phyloP scores from a whole-genome alignment of 2,329 filamentous ascomycete genomes.

The Amphichorda felina region DNA sequence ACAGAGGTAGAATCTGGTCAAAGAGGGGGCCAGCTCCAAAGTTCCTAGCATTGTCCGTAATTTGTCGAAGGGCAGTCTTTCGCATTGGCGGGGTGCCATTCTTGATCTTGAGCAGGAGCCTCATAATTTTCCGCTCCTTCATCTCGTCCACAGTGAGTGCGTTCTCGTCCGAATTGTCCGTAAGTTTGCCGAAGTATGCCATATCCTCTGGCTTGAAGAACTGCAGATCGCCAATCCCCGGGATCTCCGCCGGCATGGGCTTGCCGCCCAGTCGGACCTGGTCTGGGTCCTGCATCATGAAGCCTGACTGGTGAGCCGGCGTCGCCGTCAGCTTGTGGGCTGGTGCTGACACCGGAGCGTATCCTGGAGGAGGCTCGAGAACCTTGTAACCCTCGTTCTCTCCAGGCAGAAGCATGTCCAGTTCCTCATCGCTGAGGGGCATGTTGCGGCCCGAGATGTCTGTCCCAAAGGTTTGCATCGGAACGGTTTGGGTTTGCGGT shows the following conservation, averaged over 20 bases:
- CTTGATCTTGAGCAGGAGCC: constrained; percentile 93
- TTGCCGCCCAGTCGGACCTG: constrained; percentile 74
- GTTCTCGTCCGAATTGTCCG: constrained; percentile 88
- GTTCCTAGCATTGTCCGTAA: constrained; percentile 93
- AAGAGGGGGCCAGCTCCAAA: constrained; percentile 92
- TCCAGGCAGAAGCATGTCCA: constrained; percentile 80
- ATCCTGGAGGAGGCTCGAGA: constrained; percentile 80
- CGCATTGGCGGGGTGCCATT: constrained; percentile 98
- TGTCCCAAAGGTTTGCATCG: constrained; percentile 58
- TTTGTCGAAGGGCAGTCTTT: constrained; percentile 92
- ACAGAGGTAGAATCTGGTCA: constrained; percentile 89
- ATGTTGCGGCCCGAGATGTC: constrained; percentile 73
- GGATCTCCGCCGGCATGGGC: constrained; percentile 88
- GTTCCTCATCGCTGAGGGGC: constrained; percentile 82
- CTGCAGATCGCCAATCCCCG: constrained; percentile 87
- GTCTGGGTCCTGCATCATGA: constrained; percentile 96
- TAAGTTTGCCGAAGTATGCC: constrained; percentile 96
- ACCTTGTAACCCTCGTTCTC: constrained; percentile 89
- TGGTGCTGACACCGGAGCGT: constrained; percentile 69
- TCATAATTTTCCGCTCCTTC: constrained; percentile 98
- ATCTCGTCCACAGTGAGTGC: constrained; percentile 85
- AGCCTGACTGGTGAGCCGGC: constrained; percentile 66
- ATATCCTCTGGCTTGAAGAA: constrained; percentile 99
- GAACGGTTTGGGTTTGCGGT: constrained; percentile 52
- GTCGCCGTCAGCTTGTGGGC: constrained; percentile 66